Percentiles rank a stretch among this genome's conserved stretches.
These are phyloP conservation scores for Myxozyma mucilagina DNA, from an alignment of 805 yeast species.

Conservation along the genomic window DNA sequence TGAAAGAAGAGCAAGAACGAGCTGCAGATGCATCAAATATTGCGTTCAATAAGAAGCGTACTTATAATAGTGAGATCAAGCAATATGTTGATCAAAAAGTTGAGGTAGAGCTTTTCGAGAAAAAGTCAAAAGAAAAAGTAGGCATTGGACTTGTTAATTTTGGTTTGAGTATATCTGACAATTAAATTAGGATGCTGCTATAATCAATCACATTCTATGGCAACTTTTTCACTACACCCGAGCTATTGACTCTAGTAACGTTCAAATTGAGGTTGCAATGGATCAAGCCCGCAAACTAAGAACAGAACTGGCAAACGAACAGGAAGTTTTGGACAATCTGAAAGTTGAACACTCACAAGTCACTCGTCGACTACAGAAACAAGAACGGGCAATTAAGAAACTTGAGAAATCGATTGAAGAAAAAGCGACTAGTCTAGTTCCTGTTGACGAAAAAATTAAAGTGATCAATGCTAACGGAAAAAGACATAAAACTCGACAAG, in stretches of 20 bases:
- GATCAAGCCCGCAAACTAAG: constrained; percentile 12
- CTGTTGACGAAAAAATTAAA: constrained; percentile 58
- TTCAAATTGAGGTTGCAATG: constrained; percentile 27
- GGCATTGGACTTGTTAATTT: constrained; percentile 28
- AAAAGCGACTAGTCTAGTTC: constrained; percentile 54
- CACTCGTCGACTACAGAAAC: constrained; percentile 33
- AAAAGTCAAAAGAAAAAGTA: constrained; percentile 52
- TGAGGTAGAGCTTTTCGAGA: constrained; percentile 68
- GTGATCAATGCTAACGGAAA: constrained; percentile 50
- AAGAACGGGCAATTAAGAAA: constrained; percentile 41
- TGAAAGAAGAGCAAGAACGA: constrained; percentile 63
- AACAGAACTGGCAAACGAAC: constrained; percentile 16
- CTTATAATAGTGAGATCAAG: constrained; percentile 68
- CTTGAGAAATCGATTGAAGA: constrained; percentile 47
- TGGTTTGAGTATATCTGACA: neutral
- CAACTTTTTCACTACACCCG: constrained; percentile 61
- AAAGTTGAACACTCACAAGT: constrained; percentile 30
- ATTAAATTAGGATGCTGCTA: constrained; percentile 33
- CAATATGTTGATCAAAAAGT: constrained; percentile 74
- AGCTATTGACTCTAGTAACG: constrained; percentile 37
- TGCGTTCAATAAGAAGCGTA: constrained; percentile 67
- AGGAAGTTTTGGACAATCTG: constrained; percentile 8
- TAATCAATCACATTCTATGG: constrained; percentile 58
- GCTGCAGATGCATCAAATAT: constrained; percentile 65
- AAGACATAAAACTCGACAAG: constrained; percentile 42